phyloP scores from a whole-genome alignment of 129 eudicot species.

The Heracleum sosnowskyi region DNA sequence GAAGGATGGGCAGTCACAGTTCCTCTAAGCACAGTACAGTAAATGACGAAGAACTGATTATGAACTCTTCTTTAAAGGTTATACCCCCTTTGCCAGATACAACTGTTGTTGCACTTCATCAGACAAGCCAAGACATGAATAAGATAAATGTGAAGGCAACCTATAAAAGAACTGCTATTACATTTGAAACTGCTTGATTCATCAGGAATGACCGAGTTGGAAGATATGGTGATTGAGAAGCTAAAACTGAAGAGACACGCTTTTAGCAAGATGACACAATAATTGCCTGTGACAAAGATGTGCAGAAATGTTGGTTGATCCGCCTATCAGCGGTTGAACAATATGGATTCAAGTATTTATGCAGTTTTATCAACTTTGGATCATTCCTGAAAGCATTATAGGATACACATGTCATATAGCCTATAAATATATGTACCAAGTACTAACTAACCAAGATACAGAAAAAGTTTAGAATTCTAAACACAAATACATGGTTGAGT shows the following conservation, averaged over 20 bases:
- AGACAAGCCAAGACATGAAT: not conserved
- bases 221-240: slow-evolving; percentile 20
- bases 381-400: too few relatives aligned
- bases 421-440: too few relatives aligned
- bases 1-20: not conserved
- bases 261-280: slow-evolving; percentile 9
- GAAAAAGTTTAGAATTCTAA: too few relatives aligned
- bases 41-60: not conserved
- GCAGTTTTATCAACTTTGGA: too few relatives aligned
- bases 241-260: slow-evolving; percentile 7
- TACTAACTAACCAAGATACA: too few relatives aligned
- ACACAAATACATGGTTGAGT: too few relatives aligned
- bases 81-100: not conserved
- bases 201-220: slow-evolving; percentile 16
- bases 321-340: slow-evolving; percentile 3
- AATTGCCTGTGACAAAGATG: slow-evolving; percentile 9
- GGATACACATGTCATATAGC: too few relatives aligned
- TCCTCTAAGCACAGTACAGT: not conserved
- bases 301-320: not conserved
- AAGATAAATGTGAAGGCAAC: too few relatives aligned
- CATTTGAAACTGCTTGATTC: slow-evolving; percentile 11
- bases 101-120: not conserved
- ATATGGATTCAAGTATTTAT: too few relatives aligned
- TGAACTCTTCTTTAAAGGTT: not conserved
- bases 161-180: too few relatives aligned